phyloP scores from a whole-genome alignment of 352 stramenopile genomes.

The Lagenidium giganteum region DNA sequence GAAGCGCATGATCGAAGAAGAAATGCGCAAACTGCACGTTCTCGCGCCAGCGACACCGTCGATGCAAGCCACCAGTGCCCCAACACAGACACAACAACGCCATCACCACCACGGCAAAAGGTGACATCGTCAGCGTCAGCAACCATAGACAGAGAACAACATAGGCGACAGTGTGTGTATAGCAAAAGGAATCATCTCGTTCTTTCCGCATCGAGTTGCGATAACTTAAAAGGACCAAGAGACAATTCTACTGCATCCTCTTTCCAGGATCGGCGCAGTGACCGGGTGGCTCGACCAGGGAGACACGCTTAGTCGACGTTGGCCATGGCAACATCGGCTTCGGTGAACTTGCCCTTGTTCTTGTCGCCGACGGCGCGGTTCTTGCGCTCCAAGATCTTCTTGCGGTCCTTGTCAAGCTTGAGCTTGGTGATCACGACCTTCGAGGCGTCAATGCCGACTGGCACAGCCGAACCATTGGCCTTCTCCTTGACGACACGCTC shows the following conservation, averaged over 20 bases:
- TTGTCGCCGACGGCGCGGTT: conserved; percentile 81
- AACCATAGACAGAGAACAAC: no score
- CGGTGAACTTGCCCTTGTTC: conserved; percentile 89
- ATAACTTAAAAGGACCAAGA: no score
- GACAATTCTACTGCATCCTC: no score
- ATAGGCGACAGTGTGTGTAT: no score
- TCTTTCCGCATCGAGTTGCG: no score
- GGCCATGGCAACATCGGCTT: conserved; percentile 84
- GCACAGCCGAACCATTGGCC: conserved; percentile 95
- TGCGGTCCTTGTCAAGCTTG: conserved; percentile 99
- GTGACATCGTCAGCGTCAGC: no score
- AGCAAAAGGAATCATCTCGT: no score
- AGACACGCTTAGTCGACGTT: conserved; percentile 88
- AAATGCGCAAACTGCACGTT: conserved; percentile 48
- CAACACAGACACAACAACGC: neutral
- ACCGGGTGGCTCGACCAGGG: no score
- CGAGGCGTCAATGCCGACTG: conserved; percentile 97
- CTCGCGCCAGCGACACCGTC: no score
- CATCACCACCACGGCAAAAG: conserved; percentile 5
- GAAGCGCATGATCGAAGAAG: conserved; percentile 65
- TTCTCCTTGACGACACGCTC: conserved; percentile 98
- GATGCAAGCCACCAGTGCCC: no score
- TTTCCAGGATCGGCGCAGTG: no score
- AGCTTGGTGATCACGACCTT: conserved; percentile 99
- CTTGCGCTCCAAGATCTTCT: conserved; percentile 99